Base-by-base conservation (phyloP, 768 basidiomycete species). In the Cytidiella melzeri region DNA sequence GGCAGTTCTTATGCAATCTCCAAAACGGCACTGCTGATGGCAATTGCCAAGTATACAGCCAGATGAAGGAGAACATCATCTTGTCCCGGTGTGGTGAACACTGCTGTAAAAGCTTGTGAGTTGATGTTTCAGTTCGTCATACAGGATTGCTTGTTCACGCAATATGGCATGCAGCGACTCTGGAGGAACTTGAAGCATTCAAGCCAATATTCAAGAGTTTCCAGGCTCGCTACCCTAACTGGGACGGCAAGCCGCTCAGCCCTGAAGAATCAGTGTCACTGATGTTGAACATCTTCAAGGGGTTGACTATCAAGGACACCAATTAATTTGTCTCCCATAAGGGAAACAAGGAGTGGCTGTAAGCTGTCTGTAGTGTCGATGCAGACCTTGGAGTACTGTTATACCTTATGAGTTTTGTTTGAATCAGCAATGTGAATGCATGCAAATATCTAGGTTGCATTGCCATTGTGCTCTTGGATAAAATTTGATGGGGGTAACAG, bases 61-160 rank as follows among this genome's bases (percentile, higher is more conserved):
- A 39, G 56, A 34, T 61, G 50, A 21, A 52, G 3, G 67, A 72
- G 42, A 69, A 68, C 15, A 59, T 70, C 51, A 41, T 62, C 2
- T 68, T 71, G 62, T 58, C 71, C 72, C 3, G 72, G 70, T 3
- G 13, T 69, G 5, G 70, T 72, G 5, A 55, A 69, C 47, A 69
- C 67, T n/a, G 39, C 55, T 9, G 37, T 39, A 15, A 37, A 44
- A 13, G 42, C 52, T 4, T 47, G 52, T 53, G 19, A 44, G 52
- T 52, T 34, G 15, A 34, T 7, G 15, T 34, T 7, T 34, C 15
- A 34, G 7, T 34, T 34, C 9, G 30, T 15, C 9, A 34, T 7
- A 15, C 15, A 34, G 15, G 30, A 15, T 15, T 15, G 15, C 30
- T 34, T 15, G 15, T 34, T 7, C 30, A 7, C 7, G 7, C 15